Evolutionary conservation across 2,329 filamentous ascomycete genomes (phyloP), one percentile per base, ranked within the genome.

Genomic region (Cyphellophora attinorum): DNA sequence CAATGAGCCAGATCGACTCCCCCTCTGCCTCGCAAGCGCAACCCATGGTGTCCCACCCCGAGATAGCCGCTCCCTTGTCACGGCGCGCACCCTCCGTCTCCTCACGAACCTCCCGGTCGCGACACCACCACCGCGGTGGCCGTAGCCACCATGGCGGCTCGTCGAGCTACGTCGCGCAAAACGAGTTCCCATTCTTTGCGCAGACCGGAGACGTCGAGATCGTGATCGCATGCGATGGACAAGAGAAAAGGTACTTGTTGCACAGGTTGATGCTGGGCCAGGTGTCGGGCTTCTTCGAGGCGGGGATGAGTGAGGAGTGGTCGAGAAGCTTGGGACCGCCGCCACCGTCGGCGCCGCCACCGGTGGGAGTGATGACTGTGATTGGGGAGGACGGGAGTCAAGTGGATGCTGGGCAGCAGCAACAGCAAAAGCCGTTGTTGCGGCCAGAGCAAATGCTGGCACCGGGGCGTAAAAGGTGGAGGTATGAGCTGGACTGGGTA

Each of bases 181-280:
- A 95, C 56, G 88, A 95, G 56, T 96, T 95, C 50, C 89, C 89
- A 14, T 65, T 93, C 53, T 96, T 95, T 60, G 79, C 78, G 32
- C 80, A 88, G 50, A 89, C 83, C 23, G 89, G 89, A 53, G 88
- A 96, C 59, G 85, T 95, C 51, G 89, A 96, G 61, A 86, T 96
- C 43, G 54, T 89, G 36, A 74, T 95, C 51, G 73, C 70, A 52
- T 71, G 75, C 11, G 72, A 81, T 34, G 70, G 74, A 42, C 76
- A 78, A 53, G 81, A 91, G 59, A 83, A 85, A 54, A 73, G 82
- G 41, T 96, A 95, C 56, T 69, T 95, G 30, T 70, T 96, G 37
- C 89, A 96, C 61, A 73, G 79, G 40, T 72, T 95, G 51, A 94
- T 89, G 27, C 65, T 96, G 47, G 79, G 83, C 19, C 83, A 93